These are phyloP conservation scores for Tetrahymena elliotti DNA, from an alignment of 73 alveolate genomes.

Conservation along the genomic window DNA sequence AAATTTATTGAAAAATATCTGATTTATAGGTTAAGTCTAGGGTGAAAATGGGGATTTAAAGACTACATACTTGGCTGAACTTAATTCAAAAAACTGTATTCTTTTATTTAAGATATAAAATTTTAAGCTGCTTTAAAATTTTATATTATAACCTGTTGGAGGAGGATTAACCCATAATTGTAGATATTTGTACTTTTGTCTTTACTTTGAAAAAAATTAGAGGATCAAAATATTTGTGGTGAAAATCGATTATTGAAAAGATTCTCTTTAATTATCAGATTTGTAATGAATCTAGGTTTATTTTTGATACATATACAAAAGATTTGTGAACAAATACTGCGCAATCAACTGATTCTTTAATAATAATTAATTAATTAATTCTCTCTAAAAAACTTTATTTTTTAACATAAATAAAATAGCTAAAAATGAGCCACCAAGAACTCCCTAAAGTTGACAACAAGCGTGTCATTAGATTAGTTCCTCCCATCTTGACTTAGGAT, in stretches of 20 bases:
- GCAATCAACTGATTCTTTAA: not conserved
- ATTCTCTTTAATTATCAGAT: not conserved
- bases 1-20: not conserved
- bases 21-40: not conserved
- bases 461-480: not conserved
- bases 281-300: not conserved
- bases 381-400: not conserved
- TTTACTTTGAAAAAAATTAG: not conserved
- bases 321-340: not conserved
- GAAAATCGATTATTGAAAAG: not conserved
- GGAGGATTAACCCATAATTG: not conserved
- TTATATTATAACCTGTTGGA: not conserved
- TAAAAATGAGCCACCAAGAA: not conserved
- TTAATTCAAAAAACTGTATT: not conserved
- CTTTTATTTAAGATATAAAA: not conserved
- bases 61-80: not conserved
- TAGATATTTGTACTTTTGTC: not conserved
- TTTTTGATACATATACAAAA: not conserved
- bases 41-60: not conserved
- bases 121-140: not conserved
- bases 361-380: not conserved
- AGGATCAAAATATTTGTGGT: not conserved
- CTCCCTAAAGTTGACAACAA: not conserved
- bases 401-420: not conserved
- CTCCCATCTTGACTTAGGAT: not conserved